Conservation (phyloP, 2,329 filamentous ascomycete species). For the Ascochyta pisi region DNA sequence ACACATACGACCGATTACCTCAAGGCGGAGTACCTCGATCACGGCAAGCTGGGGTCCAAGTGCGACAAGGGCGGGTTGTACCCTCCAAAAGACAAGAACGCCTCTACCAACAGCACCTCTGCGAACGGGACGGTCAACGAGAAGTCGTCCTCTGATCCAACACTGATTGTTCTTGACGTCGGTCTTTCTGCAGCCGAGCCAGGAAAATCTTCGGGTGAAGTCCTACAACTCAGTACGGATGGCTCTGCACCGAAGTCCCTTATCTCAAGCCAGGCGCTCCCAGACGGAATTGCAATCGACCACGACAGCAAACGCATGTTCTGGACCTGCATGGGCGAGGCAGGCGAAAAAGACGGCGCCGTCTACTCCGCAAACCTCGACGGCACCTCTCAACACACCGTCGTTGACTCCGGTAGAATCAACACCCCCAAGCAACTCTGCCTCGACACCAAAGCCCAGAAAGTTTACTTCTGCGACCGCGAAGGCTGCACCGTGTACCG, state of each 20-base stretch:
- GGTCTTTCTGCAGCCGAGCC: conserved; percentile 12
- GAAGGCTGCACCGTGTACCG: conserved; percentile 52
- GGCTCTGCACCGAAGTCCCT: conserved; percentile 9
- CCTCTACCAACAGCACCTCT: not conserved
- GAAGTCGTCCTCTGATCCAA: not conserved
- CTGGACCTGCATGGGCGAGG: conserved; percentile 37
- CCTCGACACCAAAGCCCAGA: conserved; percentile 29
- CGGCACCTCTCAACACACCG: conserved; percentile 53
- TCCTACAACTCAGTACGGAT: conserved; percentile 17
- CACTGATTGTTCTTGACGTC: conserved; percentile 20
- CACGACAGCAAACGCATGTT: conserved; percentile 33
- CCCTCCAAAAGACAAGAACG: conserved; percentile 3
- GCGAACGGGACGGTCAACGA: not conserved
- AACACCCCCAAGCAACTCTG: conserved; percentile 56
- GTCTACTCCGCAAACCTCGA: conserved; percentile 58
- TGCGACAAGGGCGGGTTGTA: conserved; percentile 25
- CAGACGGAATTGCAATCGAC: conserved; percentile 43
- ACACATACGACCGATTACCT: conserved; percentile 56
- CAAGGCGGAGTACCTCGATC: conserved; percentile 53
- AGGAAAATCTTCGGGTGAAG: conserved; percentile 22
- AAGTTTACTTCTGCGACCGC: conserved; percentile 53
- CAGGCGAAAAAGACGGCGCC: conserved; percentile 49
- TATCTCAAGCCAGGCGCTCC: conserved; percentile 23
- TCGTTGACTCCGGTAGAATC: conserved; percentile 53
- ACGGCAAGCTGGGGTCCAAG: conserved; percentile 58